Conservation (phyloP, 768 basidiomycete species). For the Clitopilus passeckerianus region DNA sequence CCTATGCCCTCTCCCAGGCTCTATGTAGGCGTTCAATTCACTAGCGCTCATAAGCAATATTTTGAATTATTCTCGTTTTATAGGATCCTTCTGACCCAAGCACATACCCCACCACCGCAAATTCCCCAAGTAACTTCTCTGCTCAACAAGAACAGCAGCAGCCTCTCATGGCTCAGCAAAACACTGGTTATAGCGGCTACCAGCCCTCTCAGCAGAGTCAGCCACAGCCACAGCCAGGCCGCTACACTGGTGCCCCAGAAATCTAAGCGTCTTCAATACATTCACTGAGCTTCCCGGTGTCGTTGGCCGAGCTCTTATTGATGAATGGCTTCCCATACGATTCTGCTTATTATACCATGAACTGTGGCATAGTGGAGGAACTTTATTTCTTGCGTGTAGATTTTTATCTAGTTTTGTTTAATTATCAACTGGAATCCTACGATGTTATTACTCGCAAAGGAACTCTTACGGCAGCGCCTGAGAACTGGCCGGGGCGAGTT, state of each 20-base stretch:
- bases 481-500: too few species aligned
- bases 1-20: conserved; percentile 23
- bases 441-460: too few species aligned
- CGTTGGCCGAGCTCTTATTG: neutral
- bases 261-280: conserved; percentile 12
- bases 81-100: conserved; percentile 36
- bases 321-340: neutral
- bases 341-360: neutral
- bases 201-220: conserved; percentile 16
- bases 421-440: neutral
- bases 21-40: conserved; percentile 27
- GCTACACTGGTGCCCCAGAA: conserved; percentile 27
- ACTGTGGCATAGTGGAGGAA: neutral
- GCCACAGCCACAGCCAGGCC: conserved; percentile 13
- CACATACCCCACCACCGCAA: conserved; percentile 28
- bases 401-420: neutral
- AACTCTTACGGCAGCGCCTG: too few species aligned
- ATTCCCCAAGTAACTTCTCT: conserved; percentile 2
- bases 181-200: conserved; percentile 22
- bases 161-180: conserved; percentile 17
- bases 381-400: neutral
- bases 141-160: conserved; percentile 5
- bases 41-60: neutral
- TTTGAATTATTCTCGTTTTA: conserved; percentile 1
- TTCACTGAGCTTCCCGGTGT: neutral